Evolutionary conservation across 352 stramenopile genomes (phyloP).

Genomic region (Phytophthora hibernalis): DNA sequence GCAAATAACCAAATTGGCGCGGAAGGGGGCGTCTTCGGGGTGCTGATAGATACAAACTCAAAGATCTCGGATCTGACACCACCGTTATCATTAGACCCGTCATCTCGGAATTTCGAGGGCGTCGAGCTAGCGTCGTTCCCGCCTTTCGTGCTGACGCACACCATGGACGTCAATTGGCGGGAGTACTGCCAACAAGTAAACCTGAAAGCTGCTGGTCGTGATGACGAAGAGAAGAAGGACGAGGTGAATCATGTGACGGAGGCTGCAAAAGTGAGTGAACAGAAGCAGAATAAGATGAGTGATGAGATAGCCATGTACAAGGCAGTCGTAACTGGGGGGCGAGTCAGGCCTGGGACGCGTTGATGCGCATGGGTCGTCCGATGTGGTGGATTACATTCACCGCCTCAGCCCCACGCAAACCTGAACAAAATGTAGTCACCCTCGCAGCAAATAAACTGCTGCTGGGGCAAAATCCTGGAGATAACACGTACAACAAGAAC

Average conservation of each 20-base stretch:
- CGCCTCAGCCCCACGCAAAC: not conserved
- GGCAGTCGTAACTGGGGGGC: not conserved
- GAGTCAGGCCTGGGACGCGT: constrained; percentile 1
- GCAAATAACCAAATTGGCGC: not conserved
- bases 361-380: constrained; percentile 16
- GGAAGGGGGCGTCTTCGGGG: constrained; percentile 8
- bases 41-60: constrained; percentile 23
- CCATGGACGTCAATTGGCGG: constrained; percentile 17
- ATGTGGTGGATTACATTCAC: constrained; percentile 9
- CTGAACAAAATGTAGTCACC: not conserved
- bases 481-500: not conserved
- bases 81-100: not conserved
- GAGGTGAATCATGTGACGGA: not conserved
- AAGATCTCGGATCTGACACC: constrained; percentile 11
- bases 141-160: constrained; percentile 18
- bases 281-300: not conserved
- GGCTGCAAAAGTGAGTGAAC: not conserved
- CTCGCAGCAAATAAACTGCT: constrained; percentile 17
- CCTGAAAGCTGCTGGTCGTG: not conserved
- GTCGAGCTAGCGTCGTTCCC: constrained; percentile 10
- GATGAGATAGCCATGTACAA: constrained; percentile 9
- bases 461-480: not conserved
- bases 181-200: not conserved
- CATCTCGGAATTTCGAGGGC: not conserved
- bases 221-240: constrained; percentile 3